Base-by-base conservation (phyloP, 768 basidiomycete species). In the Psilocybe azurescens region DNA sequence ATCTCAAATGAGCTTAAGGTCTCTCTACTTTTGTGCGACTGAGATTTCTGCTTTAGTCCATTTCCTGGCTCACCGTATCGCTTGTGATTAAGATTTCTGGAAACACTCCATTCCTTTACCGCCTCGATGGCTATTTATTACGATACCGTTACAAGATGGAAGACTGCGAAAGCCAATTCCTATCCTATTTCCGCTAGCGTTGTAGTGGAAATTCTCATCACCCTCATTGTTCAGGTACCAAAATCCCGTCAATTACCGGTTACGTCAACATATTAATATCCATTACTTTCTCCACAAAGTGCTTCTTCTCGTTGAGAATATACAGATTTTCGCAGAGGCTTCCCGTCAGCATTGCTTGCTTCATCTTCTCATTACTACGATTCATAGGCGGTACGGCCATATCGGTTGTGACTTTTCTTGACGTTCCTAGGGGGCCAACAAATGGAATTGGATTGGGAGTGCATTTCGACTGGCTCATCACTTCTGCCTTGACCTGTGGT, bases 131-230 rank as follows among this genome's bases (percentile, higher is more conserved):
- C 58, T 1, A 59, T 67, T 52, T 67, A 67, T 48, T 60, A 65
- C n/a, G 63, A 64, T 24, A 67, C 66, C 18, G 56, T 67, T 9
- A 67, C 61, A n/a, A 46, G 41, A 38, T 67, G 55, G 57, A 39
- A 29, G 47, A 46, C 16, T 2, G 58, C 66, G 5, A 59, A 62
- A 18, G 56, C 61, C 4, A 67, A 67, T 44, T 65, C 66, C 14
- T 67, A 67, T 59, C 59, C 66, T 8, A 52, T 67, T 20, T 36
- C 63, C 3, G 47, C 59, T 30, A 65, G 52, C 41, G 59, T 58
- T 3, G 36, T 58, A 3, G 24, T 63, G 14, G 66, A 65, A 49
- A 63, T 47, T 9, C 47, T 67, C 11, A 63, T 67, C 18, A 67
- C 66, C 20, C n/a, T 63, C 39, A 18, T 65, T 18, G 63, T 65